These are phyloP conservation scores for Graphiopsis chlorocephala DNA, from an alignment of 2,329 filamentous ascomycete species.

Conservation along the genomic window DNA sequence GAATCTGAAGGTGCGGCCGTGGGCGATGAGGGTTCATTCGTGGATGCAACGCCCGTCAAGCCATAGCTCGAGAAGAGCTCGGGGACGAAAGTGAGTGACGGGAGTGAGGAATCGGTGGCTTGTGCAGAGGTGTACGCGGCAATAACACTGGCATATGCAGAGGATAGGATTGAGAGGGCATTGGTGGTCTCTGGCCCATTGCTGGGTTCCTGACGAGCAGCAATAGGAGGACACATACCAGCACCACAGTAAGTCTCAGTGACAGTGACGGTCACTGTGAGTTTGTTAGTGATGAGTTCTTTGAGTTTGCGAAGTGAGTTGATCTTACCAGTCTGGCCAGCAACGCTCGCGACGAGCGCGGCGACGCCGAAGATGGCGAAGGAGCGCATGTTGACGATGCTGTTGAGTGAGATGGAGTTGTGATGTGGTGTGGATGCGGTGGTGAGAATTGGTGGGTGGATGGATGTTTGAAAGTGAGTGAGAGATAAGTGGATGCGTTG, in stretches of 20 bases:
- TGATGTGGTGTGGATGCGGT: slow-evolving; percentile 5
- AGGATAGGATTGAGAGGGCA: slow-evolving; percentile 13
- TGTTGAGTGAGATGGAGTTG: slow-evolving; percentile 2
- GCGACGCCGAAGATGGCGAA: slow-evolving; percentile 14
- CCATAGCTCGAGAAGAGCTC: slow-evolving; percentile 21
- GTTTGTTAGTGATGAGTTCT: neutral
- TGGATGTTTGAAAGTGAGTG: neutral
- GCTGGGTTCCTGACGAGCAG: slow-evolving; percentile 12
- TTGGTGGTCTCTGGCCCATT: slow-evolving; percentile 12
- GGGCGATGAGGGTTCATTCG: slow-evolving; percentile 8
- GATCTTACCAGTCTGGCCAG: slow-evolving; percentile 13
- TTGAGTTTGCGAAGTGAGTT: neutral
- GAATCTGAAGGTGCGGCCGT: slow-evolving; percentile 5
- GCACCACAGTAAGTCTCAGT: slow-evolving; percentile 15
- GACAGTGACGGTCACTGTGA: slow-evolving; percentile 15
- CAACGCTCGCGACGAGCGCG: slow-evolving; percentile 10
- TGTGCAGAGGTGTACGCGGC: slow-evolving; percentile 19
- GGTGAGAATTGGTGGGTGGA: neutral
- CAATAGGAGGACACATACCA: slow-evolving; percentile 16
- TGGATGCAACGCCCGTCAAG: slow-evolving; percentile 14
- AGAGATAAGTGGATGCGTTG: neutral
- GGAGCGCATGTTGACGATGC: slow-evolving; percentile 11
- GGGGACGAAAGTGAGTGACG: slow-evolving; percentile 18
- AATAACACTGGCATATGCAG: slow-evolving; percentile 17
- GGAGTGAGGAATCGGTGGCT: slow-evolving; percentile 18